Base-by-base conservation (phyloP, 805 yeast species). In the Lipomyces sp. region DNA sequence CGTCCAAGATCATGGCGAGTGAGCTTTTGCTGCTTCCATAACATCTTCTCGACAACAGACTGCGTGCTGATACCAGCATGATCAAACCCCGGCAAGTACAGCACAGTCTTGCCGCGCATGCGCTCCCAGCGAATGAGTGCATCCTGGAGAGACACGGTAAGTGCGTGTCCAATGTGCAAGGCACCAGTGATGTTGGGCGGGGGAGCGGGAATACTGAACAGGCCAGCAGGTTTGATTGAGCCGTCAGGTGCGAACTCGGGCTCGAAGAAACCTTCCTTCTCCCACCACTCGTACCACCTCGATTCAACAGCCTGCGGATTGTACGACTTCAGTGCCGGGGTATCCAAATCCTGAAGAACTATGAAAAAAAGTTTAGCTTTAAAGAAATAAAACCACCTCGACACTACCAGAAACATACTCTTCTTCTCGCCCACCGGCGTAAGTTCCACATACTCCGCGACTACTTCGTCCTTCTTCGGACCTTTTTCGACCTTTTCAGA, bases 111-210 rank as follows among this genome's bases (percentile, higher is more conserved):
- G 47, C 98, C 98, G 71, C 83, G 83, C 98, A 93, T 93, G 75
- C 98, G 84, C 77, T 93, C 82, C 76, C 80, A 93, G 71, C 98
- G 82, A 59, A 90, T 82, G 66, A 93, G 79, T 23, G 97, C 71
- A 70, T 93, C 98, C 75, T 93, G 98, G 65, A 93, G 85, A 32
- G 98, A 76, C 55, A 90, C 86, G 16, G 98, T 93, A 68, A 93
- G 78, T 26, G 98, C 98, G 70, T 93, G 98, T 62, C 98, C 98
- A 70, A 93, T 93, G 71, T 93, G 98, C 61, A 93, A 78, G 41
- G 98, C 97, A 73, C 98, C 98, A 42, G 98, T 93, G 59, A 93
- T 95, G 69, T 93, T 93, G 67, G 98, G 98, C 57, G 98, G 98
- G 35, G 98, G 98, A n/a, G 96, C 93, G 35, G 98, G 97, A 63